These are phyloP conservation scores for Apiospora kogelbergensis DNA, from an alignment of 2,329 filamentous ascomycete genomes.

Conservation along the genomic window DNA sequence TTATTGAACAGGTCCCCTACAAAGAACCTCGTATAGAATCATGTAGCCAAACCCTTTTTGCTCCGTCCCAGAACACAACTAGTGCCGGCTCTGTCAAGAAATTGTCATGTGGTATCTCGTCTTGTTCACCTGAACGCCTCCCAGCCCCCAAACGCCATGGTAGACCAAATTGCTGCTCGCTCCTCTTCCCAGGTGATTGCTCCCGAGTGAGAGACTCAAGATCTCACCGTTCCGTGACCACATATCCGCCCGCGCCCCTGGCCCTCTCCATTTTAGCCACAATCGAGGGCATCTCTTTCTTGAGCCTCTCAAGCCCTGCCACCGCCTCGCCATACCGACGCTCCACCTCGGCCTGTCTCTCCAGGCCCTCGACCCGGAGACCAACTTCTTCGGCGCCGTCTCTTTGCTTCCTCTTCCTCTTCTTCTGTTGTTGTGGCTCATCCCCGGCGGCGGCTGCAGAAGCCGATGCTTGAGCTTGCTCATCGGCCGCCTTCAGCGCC, in stretches of 20 bases:
- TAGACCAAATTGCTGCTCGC: not conserved
- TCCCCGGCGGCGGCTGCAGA: constrained; percentile 9
- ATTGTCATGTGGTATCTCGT: not conserved
- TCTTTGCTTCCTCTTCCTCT: constrained; percentile 14
- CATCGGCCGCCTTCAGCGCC: constrained; percentile 19
- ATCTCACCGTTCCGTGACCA: constrained; percentile 43
- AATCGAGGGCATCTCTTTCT: constrained; percentile 60
- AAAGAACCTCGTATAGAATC: not conserved
- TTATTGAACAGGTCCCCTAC: not conserved
- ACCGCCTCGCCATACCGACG: constrained; percentile 47
- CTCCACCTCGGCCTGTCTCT: constrained; percentile 50
- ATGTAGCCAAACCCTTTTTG: not conserved
- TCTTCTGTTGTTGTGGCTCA: constrained; percentile 21
- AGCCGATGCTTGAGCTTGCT: not conserved
- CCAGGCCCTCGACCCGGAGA: constrained; percentile 36
- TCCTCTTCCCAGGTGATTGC: constrained; percentile 2
- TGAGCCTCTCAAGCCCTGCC: constrained; percentile 50
- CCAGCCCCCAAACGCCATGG: not conserved
- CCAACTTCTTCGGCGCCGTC: constrained; percentile 20
- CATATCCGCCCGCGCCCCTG: constrained; percentile 58
- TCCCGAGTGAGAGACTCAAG: not conserved
- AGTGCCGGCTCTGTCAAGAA: not conserved
- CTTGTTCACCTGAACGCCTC: not conserved
- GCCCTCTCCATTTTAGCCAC: constrained; percentile 67
- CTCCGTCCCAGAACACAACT: not conserved